Evolutionary conservation across 164 flowering plant species (phyloP).

Genomic region (Houttuynia cordata): DNA sequence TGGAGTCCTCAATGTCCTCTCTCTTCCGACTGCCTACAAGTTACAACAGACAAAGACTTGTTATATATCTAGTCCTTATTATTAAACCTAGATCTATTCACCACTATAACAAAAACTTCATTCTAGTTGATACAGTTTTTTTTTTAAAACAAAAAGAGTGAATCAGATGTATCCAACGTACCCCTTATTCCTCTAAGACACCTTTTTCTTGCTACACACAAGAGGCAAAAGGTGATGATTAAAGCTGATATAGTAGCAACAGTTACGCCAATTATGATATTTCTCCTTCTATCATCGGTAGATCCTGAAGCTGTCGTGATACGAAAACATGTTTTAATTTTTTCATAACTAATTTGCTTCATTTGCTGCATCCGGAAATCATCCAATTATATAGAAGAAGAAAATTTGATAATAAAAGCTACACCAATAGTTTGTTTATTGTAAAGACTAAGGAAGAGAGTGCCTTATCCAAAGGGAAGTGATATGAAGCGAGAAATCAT

Average conservation of each 20-base stretch:
- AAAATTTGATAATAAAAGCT: neutral
- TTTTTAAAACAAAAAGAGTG: neutral
- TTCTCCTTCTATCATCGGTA: neutral
- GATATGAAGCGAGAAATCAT: neutral
- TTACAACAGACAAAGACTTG: neutral
- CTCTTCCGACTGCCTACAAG: neutral
- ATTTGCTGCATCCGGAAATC: no score
- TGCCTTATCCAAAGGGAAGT: no score
- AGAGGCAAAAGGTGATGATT: neutral
- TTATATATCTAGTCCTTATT: neutral
- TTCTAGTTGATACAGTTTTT: neutral
- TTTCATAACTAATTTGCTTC: neutral
- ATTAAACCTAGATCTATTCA: neutral
- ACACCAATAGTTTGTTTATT: neutral
- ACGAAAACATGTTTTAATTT: neutral
- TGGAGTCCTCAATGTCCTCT: conserved; percentile 2
- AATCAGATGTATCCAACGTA: neutral
- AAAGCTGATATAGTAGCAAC: neutral
- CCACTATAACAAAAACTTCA: neutral
- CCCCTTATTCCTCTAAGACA: neutral
- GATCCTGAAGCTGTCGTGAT: neutral
- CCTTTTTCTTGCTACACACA: neutral
- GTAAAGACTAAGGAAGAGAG: neutral
- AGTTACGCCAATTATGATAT: neutral
- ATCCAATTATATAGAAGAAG: neutral